Evolutionary conservation across 192 early-diverging fungal species (phyloP).

Genomic region (Coemansia sp.): DNA sequence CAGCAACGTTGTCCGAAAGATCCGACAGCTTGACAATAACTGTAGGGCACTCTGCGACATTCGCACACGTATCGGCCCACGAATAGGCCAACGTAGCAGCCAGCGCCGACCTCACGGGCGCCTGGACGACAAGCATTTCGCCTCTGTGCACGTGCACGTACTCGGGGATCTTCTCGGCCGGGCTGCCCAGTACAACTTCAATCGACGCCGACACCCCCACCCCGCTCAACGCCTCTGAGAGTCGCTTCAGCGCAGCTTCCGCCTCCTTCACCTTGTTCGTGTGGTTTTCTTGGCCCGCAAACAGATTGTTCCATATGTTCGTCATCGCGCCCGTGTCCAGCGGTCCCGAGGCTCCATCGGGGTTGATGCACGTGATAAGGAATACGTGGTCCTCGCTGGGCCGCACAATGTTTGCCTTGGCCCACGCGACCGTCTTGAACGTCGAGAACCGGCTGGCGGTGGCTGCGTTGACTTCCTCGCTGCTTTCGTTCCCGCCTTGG

Average conservation of each 20-base stretch:
- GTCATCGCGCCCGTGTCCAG: conserved; percentile 6
- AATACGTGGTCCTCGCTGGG: conserved; percentile 46
- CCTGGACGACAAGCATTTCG: conserved; percentile 37
- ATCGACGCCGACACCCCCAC: conserved; percentile 21
- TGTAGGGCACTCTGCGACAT: conserved; percentile 26
- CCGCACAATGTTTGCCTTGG: conserved; percentile 46
- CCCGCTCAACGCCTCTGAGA: conserved; percentile 12
- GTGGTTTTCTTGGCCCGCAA: conserved; percentile 22
- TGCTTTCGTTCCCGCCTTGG: not conserved
- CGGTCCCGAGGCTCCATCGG: not conserved
- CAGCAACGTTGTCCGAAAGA: conserved; percentile 35
- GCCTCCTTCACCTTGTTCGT: conserved; percentile 3
- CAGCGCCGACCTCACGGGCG: conserved; percentile 11
- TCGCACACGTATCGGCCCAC: conserved; percentile 38
- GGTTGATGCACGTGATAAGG: conserved; percentile 29
- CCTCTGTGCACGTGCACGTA: conserved; percentile 33
- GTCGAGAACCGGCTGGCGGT: conserved; percentile 18
- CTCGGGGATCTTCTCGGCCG: conserved; percentile 13
- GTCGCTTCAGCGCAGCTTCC: conserved; percentile 13
- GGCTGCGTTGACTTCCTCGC: not conserved
- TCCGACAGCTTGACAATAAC: conserved; percentile 37
- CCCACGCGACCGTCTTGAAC: conserved; percentile 51
- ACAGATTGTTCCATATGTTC: conserved; percentile 40
- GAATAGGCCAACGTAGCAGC: conserved; percentile 17
- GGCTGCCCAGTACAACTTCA: conserved; percentile 26